Evolutionary conservation across 2,329 filamentous ascomycete genomes (phyloP).

Genomic region (Neofusicoccum ribis): DNA sequence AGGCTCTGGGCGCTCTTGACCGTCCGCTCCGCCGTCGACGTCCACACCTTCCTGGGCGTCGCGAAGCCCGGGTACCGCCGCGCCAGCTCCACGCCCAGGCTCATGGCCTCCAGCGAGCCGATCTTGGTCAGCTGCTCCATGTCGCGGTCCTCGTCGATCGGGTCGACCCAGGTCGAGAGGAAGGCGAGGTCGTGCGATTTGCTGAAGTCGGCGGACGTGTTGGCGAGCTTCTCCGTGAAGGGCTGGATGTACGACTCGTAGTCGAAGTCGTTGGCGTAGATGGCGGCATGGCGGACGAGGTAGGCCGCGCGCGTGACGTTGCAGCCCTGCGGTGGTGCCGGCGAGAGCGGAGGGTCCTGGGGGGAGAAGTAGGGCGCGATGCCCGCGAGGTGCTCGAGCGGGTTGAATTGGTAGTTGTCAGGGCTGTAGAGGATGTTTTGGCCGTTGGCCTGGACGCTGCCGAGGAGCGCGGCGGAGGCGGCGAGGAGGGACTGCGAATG

Average conservation of each 20-base stretch:
- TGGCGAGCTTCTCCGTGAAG: constrained; percentile 56
- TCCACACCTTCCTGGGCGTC: constrained; percentile 59
- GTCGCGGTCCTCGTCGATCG: constrained; percentile 56
- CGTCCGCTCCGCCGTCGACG: constrained; percentile 64
- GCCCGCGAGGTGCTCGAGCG: constrained; percentile 51
- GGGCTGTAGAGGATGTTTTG: constrained; percentile 20
- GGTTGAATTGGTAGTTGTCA: constrained; percentile 40
- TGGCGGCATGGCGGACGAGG: constrained; percentile 52
- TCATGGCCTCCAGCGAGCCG: constrained; percentile 61
- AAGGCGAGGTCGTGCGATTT: constrained; percentile 58
- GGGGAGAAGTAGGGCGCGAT: constrained; percentile 54
- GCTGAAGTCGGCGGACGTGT: constrained; percentile 60
- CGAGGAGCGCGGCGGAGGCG: not conserved
- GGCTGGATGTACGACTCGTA: constrained; percentile 54
- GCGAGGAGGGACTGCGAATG: not conserved
- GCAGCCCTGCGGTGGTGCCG: constrained; percentile 51
- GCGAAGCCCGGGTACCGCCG: constrained; percentile 59
- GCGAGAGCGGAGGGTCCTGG: constrained; percentile 48
- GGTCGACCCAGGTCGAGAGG: constrained; percentile 57
- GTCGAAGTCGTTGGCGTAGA: constrained; percentile 55
- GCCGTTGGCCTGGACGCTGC: not conserved
- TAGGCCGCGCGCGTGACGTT: constrained; percentile 52
- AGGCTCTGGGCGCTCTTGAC: constrained; percentile 59
- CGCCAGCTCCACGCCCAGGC: constrained; percentile 59
- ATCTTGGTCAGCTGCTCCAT: constrained; percentile 61